These are phyloP conservation scores for Colletotrichum brevisporum DNA, from an alignment of 2,329 filamentous ascomycete genomes.

Conservation along the genomic window DNA sequence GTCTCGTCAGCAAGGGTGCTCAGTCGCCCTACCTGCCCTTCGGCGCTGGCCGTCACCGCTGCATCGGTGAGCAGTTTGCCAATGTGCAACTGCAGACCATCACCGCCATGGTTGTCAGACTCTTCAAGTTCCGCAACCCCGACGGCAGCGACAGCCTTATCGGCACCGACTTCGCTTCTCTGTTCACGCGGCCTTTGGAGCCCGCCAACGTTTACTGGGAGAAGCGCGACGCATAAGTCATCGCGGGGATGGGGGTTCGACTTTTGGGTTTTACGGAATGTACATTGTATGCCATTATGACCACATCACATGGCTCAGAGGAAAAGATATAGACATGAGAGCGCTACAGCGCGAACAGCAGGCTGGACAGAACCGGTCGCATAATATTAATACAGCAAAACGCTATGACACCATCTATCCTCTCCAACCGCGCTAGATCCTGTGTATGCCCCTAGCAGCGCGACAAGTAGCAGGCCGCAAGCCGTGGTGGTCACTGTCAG, in stretches of 20 bases:
- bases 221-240: slow-evolving; percentile 63
- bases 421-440: neutral
- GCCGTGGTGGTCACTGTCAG: neutral
- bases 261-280: slow-evolving; percentile 21
- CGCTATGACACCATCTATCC: slow-evolving; percentile 33
- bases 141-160: slow-evolving; percentile 79
- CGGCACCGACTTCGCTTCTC: slow-evolving; percentile 76
- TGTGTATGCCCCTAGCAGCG: no score
- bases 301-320: slow-evolving; percentile 22
- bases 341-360: slow-evolving; percentile 26
- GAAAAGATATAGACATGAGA: slow-evolving; percentile 35
- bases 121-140: slow-evolving; percentile 84
- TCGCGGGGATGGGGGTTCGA: neutral
- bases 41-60: slow-evolving; percentile 91
- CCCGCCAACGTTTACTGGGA: slow-evolving; percentile 84
- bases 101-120: slow-evolving; percentile 79
- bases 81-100: slow-evolving; percentile 94
- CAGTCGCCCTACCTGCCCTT: slow-evolving; percentile 94
- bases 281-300: slow-evolving; percentile 36
- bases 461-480: neutral
- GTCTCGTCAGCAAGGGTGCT: slow-evolving; percentile 91
- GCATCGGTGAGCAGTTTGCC: slow-evolving; percentile 97
- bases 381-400: slow-evolving; percentile 40
- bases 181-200: slow-evolving; percentile 81
- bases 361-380: slow-evolving; percentile 17